Evolutionary conservation across 2,329 filamentous ascomycete species (phyloP).

Genomic region (Conoideocrella luteorostrata): DNA sequence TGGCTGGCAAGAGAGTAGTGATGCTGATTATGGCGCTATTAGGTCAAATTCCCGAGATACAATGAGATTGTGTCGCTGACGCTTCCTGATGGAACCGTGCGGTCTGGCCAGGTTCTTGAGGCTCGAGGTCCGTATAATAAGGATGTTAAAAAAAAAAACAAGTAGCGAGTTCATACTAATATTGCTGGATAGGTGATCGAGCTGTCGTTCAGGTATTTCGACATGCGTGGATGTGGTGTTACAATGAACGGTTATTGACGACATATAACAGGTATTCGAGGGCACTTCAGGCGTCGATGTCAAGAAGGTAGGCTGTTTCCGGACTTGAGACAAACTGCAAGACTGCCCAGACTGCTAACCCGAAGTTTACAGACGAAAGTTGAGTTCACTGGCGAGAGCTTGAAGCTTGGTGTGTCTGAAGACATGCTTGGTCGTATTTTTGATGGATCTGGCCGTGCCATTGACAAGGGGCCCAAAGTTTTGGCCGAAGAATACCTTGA

Average conservation of each 20-base stretch:
- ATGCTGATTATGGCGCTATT: conserved; percentile 20
- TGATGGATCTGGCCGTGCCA: conserved; percentile 93
- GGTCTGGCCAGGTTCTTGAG: conserved; percentile 93
- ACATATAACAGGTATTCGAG: conserved; percentile 73
- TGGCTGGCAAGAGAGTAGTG: background rate
- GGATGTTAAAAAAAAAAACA: no score
- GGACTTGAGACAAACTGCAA: background rate
- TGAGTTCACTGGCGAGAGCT: conserved; percentile 91
- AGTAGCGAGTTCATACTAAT: conserved; percentile 1
- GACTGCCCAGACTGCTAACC: conserved; percentile 18
- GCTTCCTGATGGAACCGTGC: conserved; percentile 87
- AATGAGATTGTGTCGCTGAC: conserved; percentile 98
- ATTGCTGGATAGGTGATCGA: conserved; percentile 61
- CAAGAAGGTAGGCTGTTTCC: conserved; percentile 71
- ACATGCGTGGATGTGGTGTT: conserved; percentile 6
- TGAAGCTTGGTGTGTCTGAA: conserved; percentile 98
- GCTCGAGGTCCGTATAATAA: conserved; percentile 68
- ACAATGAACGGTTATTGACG: conserved; percentile 17
- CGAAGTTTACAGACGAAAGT: conserved; percentile 68
- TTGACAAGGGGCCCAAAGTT: conserved; percentile 98
- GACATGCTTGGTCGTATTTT: conserved; percentile 99
- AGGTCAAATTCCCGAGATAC: conserved; percentile 97
- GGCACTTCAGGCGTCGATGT: conserved; percentile 96
- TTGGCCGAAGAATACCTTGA: conserved; percentile 96
- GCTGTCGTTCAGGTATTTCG: conserved; percentile 82